Evolutionary conservation across 345 rosid genomes (phyloP).

Genomic region (Hibiscus trionum): DNA sequence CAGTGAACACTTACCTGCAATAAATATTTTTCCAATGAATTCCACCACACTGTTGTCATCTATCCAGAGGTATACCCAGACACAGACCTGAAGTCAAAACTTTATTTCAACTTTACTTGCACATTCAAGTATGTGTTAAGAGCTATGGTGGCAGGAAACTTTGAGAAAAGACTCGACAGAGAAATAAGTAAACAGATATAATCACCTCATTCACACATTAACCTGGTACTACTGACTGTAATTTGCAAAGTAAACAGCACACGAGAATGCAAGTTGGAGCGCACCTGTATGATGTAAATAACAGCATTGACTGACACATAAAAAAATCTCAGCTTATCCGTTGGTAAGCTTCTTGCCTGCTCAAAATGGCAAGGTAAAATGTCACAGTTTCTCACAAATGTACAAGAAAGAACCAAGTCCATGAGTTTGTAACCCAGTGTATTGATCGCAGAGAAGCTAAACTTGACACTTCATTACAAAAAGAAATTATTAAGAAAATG

Average conservation of each 20-base stretch:
- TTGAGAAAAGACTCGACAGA: neutral
- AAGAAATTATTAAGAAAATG: neutral
- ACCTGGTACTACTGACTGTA: neutral
- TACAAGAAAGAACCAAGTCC: neutral
- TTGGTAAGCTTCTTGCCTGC: conserved; percentile 96
- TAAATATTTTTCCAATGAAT: conserved; percentile 73
- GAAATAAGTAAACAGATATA: conserved; percentile 5
- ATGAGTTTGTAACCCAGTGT: neutral
- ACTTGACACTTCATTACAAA: neutral
- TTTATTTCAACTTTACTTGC: conserved; percentile 11
- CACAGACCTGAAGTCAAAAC: conserved; percentile 52
- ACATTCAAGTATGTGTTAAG: neutral
- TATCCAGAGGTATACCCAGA: conserved; percentile 86
- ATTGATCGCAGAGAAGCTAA: conserved; percentile 4
- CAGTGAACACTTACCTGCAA: conserved; percentile 52
- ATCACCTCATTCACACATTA: neutral
- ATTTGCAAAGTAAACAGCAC: neutral
- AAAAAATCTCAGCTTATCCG: conserved; percentile 69
- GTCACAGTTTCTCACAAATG: conserved; percentile 11
- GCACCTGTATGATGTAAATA: conserved; percentile 77
- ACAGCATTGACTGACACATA: conserved; percentile 56
- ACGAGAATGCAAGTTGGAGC: conserved; percentile 2
- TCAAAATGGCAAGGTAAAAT: conserved; percentile 14
- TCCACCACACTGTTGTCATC: conserved; percentile 67
- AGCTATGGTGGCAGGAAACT: conserved; percentile 5